Conservation (phyloP, 768 basidiomycete species). For the Aureoboletus auriporus region DNA sequence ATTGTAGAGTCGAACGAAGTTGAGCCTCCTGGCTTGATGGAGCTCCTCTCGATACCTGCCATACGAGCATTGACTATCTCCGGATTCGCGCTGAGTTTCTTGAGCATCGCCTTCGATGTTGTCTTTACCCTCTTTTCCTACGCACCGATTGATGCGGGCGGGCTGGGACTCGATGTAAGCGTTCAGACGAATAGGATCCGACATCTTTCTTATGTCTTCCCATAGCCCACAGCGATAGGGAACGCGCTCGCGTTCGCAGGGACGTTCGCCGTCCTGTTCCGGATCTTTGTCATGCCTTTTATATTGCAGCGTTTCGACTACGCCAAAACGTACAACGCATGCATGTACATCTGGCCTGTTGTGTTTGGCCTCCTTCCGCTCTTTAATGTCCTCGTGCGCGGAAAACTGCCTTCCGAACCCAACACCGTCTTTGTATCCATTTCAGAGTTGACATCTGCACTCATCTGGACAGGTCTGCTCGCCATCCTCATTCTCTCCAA, state of each 20-base stretch:
- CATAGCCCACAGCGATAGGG: slow-evolving; percentile 53
- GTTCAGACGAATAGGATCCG: slow-evolving; percentile 11
- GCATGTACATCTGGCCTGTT: slow-evolving; percentile 52
- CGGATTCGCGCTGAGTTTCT: slow-evolving; percentile 47
- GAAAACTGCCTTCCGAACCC: slow-evolving; percentile 1
- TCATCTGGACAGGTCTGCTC: slow-evolving; percentile 48
- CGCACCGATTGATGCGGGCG: slow-evolving; percentile 50
- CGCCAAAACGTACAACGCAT: slow-evolving; percentile 46
- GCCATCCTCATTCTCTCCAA: slow-evolving; percentile 37
- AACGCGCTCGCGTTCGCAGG: slow-evolving; percentile 53
- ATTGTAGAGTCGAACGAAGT: neutral
- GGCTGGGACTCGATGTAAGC: slow-evolving; percentile 50
- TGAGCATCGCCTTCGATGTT: slow-evolving; percentile 55
- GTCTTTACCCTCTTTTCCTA: slow-evolving; percentile 67
- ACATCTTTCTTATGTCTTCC: neutral
- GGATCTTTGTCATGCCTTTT: slow-evolving; percentile 49
- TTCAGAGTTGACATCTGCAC: slow-evolving; percentile 10
- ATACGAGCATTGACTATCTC: slow-evolving; percentile 51
- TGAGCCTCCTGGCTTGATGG: slow-evolving; percentile 25
- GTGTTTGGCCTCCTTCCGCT: slow-evolving; percentile 46
- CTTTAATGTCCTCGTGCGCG: slow-evolving; percentile 46
- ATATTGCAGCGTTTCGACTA: slow-evolving; percentile 47
- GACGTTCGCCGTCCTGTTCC: slow-evolving; percentile 41
- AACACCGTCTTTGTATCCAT: slow-evolving; percentile 9
- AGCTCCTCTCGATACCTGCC: slow-evolving; percentile 45